Evolutionary conservation across 2,329 filamentous ascomycete genomes (phyloP).

Genomic region (Colletotrichum agaves): DNA sequence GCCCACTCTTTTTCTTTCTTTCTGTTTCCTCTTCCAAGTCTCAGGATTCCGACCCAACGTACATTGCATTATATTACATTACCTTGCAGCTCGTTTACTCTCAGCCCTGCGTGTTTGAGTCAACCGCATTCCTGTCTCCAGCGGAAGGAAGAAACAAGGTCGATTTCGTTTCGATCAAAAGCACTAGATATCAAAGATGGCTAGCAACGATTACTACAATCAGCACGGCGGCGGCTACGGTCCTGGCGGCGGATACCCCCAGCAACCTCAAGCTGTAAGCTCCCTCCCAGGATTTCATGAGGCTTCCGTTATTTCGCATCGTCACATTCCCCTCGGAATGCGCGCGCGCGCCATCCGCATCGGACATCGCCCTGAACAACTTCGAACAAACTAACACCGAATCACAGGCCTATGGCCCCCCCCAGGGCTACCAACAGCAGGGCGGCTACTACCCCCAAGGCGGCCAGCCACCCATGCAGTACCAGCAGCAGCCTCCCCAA

Average conservation of each 20-base stretch:
- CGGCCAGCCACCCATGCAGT: conserved; percentile 55
- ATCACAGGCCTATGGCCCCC: conserved; percentile 45
- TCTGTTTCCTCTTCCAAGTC: not conserved
- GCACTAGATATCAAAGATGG: conserved; percentile 44
- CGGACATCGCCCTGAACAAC: not conserved
- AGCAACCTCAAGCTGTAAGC: conserved; percentile 54
- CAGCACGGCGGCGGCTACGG: conserved; percentile 44
- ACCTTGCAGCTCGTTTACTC: not conserved
- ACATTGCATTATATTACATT: not conserved
- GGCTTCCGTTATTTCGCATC: not conserved
- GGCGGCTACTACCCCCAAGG: conserved; percentile 46
- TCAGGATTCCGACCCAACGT: not conserved
- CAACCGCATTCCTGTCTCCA: not conserved
- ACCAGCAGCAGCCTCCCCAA: conserved; percentile 51
- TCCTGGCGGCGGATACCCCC: conserved; percentile 45
- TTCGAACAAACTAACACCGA: conserved; percentile 11
- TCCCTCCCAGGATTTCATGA: not conserved
- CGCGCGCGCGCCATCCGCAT: not conserved
- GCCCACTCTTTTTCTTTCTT: conserved; percentile 10
- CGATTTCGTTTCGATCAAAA: not conserved
- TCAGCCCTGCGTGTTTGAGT: not conserved
- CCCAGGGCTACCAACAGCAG: conserved; percentile 44
- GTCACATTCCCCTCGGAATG: not conserved
- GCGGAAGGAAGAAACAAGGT: not conserved
- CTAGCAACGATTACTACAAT: conserved; percentile 55